A percentile compares a stretch with the other conserved stretches of the same genome.
phyloP scores from a whole-genome alignment of 192 early-diverging fungal species.

The Entomortierella lignicola region DNA sequence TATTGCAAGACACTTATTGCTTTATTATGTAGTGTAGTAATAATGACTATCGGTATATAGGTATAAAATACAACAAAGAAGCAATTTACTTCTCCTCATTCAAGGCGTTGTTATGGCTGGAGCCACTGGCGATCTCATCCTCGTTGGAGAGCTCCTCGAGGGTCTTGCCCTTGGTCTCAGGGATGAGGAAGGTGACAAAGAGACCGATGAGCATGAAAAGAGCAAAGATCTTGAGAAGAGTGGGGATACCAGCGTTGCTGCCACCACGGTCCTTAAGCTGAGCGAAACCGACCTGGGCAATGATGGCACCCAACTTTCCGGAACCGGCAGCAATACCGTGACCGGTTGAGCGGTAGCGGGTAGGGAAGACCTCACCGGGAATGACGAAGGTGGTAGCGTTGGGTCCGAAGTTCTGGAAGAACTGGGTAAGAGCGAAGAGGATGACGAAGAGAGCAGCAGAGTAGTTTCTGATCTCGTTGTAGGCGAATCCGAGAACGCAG shows the following conservation, averaged over 20 bases:
- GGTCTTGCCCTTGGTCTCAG: slow-evolving; percentile 80
- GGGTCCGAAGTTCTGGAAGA: slow-evolving; percentile 96
- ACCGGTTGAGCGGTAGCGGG: slow-evolving; percentile 77
- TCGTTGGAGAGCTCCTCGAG: slow-evolving; percentile 73
- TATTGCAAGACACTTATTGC: no score
- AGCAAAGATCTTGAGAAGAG: slow-evolving; percentile 76
- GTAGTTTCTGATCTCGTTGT: slow-evolving; percentile 68
- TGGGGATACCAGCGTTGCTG: slow-evolving; percentile 65
- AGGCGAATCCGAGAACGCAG: slow-evolving; percentile 72
- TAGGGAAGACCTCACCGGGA: slow-evolving; percentile 85
- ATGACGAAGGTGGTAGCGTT: slow-evolving; percentile 92
- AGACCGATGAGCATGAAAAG: slow-evolving; percentile 80
- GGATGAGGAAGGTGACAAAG: slow-evolving; percentile 67
- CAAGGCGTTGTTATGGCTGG: slow-evolving; percentile 13
- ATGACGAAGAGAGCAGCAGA: slow-evolving; percentile 67
- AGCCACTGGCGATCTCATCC: slow-evolving; percentile 1
- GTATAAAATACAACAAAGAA: slow-evolving; percentile 1
- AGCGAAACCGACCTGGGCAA: slow-evolving; percentile 79
- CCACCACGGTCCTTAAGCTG: slow-evolving; percentile 77
- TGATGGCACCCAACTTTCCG: slow-evolving; percentile 82
- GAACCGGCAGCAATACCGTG: slow-evolving; percentile 83
- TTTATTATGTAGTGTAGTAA: slow-evolving; percentile 4
- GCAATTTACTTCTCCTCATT: slow-evolving; percentile 15
- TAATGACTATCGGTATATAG: slow-evolving; percentile 9
- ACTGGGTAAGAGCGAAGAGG: slow-evolving; percentile 72